Percentiles rank a stretch among this genome's conserved stretches.
Conservation (phyloP, 2,329 filamentous ascomycete genomes). For the Uncinocarpus reesii region DNA sequence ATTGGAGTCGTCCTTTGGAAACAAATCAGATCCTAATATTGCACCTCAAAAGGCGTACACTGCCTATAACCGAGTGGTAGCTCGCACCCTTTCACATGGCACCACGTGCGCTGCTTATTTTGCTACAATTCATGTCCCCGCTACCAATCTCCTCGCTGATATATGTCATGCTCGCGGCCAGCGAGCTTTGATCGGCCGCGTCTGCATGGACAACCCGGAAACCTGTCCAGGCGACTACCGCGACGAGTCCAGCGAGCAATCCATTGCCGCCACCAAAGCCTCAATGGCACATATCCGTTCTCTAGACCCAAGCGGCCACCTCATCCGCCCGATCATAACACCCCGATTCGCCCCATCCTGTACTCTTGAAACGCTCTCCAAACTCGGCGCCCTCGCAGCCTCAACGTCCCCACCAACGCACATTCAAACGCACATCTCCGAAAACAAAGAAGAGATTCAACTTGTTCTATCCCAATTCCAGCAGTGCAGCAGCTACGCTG, state of each 20-base stretch:
- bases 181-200: conserved; percentile 78
- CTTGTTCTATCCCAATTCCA: conserved; percentile 65
- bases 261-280: conserved; percentile 47
- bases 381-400: conserved; percentile 54
- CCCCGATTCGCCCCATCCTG: conserved; percentile 52
- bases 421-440: conserved; percentile 81
- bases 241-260: conserved; percentile 55
- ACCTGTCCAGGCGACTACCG: conserved; percentile 67
- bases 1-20: conserved; percentile 64
- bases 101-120: conserved; percentile 95
- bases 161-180: conserved; percentile 73
- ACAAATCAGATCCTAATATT: conserved; percentile 17
- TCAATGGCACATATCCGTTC: conserved; percentile 55
- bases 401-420: conserved; percentile 49
- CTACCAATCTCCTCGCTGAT: conserved; percentile 83
- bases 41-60: conserved; percentile 23
- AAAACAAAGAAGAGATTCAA: conserved; percentile 63
- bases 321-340: conserved; percentile 73
- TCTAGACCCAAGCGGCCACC: conserved; percentile 52
- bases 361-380: conserved; percentile 45
- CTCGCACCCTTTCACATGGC: conserved; percentile 73
- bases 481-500: conserved; percentile 52
- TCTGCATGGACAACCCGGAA: conserved; percentile 74
- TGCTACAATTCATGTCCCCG: conserved; percentile 73
- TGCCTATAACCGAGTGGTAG: conserved; percentile 69